Evolutionary conservation across 73 alveolate species (phyloP), one percentile per base, ranked within the genome.

Genomic region (Effrenium voratum): DNA sequence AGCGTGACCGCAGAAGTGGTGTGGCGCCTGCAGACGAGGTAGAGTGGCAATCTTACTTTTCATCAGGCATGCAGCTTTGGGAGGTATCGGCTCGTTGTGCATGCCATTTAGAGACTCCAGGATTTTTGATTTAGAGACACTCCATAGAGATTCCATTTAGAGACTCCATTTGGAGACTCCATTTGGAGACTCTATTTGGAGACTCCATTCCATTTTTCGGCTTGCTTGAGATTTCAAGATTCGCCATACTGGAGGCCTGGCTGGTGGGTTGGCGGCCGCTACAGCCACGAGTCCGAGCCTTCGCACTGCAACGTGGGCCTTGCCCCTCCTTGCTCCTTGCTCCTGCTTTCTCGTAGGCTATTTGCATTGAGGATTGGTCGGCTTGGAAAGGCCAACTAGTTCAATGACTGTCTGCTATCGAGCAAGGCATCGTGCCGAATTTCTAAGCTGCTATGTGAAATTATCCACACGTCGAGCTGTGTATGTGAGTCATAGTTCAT

Each of bases 201-300:
- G 63, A 8, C 8, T 19, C 26, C 63, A 12, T 52, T 19, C 26
- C 26, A 12, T 52, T 19, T 52, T 52, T 52, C n/a, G n/a, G n/a
- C n/a, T n/a, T n/a, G n/a, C n/a, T n/a, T n/a, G n/a, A n/a, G n/a
- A n/a, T n/a, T n/a, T n/a, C n/a, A n/a, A n/a, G n/a, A n/a, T n/a
- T n/a, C n/a, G n/a, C n/a, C n/a, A n/a, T n/a, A n/a, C n/a, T n/a
- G n/a, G 22, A 66, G 77, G 45, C 84, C 95, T 10, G 95, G 95
- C 6, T 87, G 95, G 95, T 87, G 95, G 95, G 95, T 87, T 75
- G 95, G 95, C 60, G 95, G 95, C 50, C 95, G 95, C 38, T 63
- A 87, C 47, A 87, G 95, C 95, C 79, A 87, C 45, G 95, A 87
- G 84, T 41, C 41, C 83, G 66, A n/a, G n/a, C n/a, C n/a, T n/a